These are phyloP conservation scores for Pleurotus cornucopiae DNA, from an alignment of 768 basidiomycete genomes.

Conservation along the genomic window DNA sequence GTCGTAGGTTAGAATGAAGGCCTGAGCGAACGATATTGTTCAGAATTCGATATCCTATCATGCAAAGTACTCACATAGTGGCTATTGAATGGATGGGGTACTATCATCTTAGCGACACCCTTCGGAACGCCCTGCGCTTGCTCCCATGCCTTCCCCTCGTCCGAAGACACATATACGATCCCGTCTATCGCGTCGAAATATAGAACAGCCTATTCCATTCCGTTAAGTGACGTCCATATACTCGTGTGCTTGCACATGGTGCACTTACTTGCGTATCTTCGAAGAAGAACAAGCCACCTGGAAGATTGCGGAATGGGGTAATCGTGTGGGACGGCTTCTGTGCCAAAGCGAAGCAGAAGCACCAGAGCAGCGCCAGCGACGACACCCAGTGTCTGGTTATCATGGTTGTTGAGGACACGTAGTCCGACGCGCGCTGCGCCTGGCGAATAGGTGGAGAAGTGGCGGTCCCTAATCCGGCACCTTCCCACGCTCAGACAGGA, in stretches of 20 bases:
- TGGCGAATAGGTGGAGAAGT: background rate
- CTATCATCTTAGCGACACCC: slow-evolving; percentile 64
- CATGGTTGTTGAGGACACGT: slow-evolving; percentile 4
- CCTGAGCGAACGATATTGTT: slow-evolving; percentile 39
- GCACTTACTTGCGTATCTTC: slow-evolving; percentile 80
- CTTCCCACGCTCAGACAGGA: no score
- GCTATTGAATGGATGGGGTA: slow-evolving; percentile 86
- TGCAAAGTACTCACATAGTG: slow-evolving; percentile 49
- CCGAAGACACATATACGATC: slow-evolving; percentile 70
- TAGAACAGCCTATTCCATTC: slow-evolving; percentile 44
- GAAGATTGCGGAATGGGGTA: slow-evolving; percentile 64
- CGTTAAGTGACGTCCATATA: slow-evolving; percentile 1
- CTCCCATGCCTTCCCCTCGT: slow-evolving; percentile 80
- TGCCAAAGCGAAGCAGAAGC: slow-evolving; percentile 15
- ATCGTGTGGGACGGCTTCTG: slow-evolving; percentile 46
- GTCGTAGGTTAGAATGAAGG: slow-evolving; percentile 78
- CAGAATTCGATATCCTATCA: background rate
- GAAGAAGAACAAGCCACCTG: slow-evolving; percentile 83
- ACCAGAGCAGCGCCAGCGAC: background rate
- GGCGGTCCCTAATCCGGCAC: no score
- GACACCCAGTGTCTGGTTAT: slow-evolving; percentile 2
- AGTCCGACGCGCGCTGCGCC: background rate
- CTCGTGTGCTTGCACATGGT: background rate
- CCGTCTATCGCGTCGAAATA: slow-evolving; percentile 75
- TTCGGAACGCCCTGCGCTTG: slow-evolving; percentile 44